Conservation (phyloP, 441 rosid genomes). For the Croton setiger region DNA sequence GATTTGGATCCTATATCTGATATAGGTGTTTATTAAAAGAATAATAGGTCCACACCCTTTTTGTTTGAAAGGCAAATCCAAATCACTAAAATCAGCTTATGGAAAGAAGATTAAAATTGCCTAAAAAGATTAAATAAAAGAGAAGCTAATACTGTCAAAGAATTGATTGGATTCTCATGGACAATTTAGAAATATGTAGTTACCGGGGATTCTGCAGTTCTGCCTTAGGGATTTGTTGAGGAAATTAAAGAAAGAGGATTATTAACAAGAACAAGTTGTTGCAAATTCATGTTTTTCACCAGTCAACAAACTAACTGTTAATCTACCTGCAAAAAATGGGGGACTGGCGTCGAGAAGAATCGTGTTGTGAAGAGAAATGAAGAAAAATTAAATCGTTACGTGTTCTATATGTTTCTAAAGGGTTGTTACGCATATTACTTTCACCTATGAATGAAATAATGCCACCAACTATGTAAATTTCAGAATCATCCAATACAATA, state of each 20-base stretch:
- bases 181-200: slow-evolving; percentile 27
- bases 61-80: slow-evolving; percentile 14
- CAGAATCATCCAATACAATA: background rate
- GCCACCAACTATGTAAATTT: background rate
- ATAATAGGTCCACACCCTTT: slow-evolving; percentile 31
- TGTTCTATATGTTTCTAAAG: too few species aligned
- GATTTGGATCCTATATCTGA: too few species aligned
- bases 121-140: slow-evolving; percentile 32
- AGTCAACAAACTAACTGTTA: slow-evolving; percentile 33
- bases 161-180: slow-evolving; percentile 32
- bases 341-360: slow-evolving; percentile 31
- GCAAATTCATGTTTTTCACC: slow-evolving; percentile 29
- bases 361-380: slow-evolving; percentile 27
- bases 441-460: too few species aligned
- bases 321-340: slow-evolving; percentile 28
- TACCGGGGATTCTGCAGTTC: slow-evolving; percentile 8
- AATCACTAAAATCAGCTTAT: slow-evolving; percentile 21
- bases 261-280: slow-evolving; percentile 31
- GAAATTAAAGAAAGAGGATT: slow-evolving; percentile 22
- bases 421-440: too few species aligned
- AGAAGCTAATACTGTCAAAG: slow-evolving; percentile 31
- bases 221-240: slow-evolving; percentile 23
- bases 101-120: slow-evolving; percentile 38
- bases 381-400: too few species aligned
- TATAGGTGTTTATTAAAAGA: too few species aligned